A percentile compares a stretch with the other conserved stretches of the same genome.
Conservation (phyloP, 1,284 basidiomycete species). For the Laetiporus sulphureus region DNA sequence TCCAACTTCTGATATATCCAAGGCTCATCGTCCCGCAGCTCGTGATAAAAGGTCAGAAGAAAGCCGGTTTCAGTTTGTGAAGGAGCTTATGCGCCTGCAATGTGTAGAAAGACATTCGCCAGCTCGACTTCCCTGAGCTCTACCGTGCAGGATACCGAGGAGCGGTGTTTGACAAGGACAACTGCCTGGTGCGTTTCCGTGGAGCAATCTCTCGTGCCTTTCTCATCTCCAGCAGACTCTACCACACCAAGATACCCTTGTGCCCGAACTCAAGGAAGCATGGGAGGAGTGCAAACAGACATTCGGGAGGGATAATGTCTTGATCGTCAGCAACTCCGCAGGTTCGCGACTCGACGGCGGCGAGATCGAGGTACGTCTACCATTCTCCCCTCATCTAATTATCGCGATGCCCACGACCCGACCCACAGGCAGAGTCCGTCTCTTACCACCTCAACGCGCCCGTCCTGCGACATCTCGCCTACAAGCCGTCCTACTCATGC, state of each 20-base stretch:
- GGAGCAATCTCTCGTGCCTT: not conserved
- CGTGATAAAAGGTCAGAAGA: constrained; percentile 57
- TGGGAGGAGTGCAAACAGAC: constrained; percentile 71
- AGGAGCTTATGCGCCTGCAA: constrained; percentile 2
- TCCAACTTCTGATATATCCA: constrained; percentile 71
- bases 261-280: constrained; percentile 72
- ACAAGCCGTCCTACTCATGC: constrained; percentile 79
- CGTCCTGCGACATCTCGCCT: constrained; percentile 70
- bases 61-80: constrained; percentile 2
- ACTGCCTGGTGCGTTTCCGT: constrained; percentile 71
- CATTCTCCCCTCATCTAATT: not conserved
- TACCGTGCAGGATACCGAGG: constrained; percentile 76
- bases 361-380: constrained; percentile 61
- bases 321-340: constrained; percentile 93
- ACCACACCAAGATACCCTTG: constrained; percentile 66
- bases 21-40: constrained; percentile 70
- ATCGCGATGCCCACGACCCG: not conserved
- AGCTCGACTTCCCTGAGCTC: constrained; percentile 81
- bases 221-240: constrained; percentile 46
- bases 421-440: constrained; percentile 78
- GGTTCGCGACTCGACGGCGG: constrained; percentile 78
- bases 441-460: constrained; percentile 72
- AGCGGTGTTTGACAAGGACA: constrained; percentile 95
- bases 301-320: constrained; percentile 76
- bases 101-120: constrained; percentile 72